Percentiles rank a stretch among this genome's conserved stretches.
phyloP scores from a whole-genome alignment of 768 basidiomycete species.

The Trametes maxima region DNA sequence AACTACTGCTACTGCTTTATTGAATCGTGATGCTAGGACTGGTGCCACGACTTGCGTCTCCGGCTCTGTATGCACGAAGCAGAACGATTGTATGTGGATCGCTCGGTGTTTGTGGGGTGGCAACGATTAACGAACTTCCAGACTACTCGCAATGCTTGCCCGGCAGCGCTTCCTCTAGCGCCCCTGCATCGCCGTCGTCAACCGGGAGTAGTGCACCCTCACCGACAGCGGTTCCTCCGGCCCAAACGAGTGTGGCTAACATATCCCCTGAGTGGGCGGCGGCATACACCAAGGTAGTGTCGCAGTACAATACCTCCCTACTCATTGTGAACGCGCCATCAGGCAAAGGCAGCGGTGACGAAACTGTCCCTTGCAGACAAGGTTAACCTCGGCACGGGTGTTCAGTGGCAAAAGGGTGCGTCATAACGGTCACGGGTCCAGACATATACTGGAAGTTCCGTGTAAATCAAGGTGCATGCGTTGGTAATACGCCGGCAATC shows the following conservation, averaged over 20 bases:
- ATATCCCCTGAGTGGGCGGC: constrained; percentile 53
- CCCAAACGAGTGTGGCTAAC: constrained; percentile 27
- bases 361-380: constrained; percentile 40
- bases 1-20: not conserved
- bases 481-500: constrained; percentile 29
- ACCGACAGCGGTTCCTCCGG: constrained; percentile 13
- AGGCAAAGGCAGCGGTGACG: constrained; percentile 53
- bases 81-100: constrained; percentile 45
- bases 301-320: not conserved
- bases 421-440: not conserved
- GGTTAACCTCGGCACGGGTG: constrained; percentile 36
- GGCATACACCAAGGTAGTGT: constrained; percentile 52
- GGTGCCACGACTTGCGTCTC: constrained; percentile 52
- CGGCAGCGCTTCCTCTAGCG: constrained; percentile 35
- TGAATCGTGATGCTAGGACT: constrained; percentile 37
- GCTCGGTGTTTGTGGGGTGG: not conserved
- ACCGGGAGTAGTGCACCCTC: constrained; percentile 1
- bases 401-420: constrained; percentile 29
- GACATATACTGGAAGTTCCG: not conserved
- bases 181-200: constrained; percentile 27
- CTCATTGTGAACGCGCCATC: too few species aligned
- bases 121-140: constrained; percentile 19
- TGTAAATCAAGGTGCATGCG: constrained; percentile 27
- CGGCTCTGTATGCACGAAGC: constrained; percentile 45
- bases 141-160: constrained; percentile 57